Evolutionary conservation across 2,329 filamentous ascomycete species (phyloP).

Genomic region (Curvularia eragrostidis): DNA sequence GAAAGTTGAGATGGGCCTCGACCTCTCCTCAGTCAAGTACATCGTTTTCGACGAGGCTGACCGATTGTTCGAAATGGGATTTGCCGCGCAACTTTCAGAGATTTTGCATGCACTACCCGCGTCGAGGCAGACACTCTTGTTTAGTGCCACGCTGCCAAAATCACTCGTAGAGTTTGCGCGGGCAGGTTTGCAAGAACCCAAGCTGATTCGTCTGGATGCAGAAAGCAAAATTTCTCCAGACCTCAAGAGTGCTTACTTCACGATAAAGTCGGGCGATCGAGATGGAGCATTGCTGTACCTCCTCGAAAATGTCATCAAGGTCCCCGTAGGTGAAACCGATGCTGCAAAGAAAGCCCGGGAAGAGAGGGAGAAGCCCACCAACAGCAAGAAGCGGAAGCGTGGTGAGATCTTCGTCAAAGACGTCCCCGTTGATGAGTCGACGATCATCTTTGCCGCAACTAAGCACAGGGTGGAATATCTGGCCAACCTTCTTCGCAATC

Average conservation of each 20-base stretch:
- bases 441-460: constrained; percentile 91
- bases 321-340: constrained; percentile 74
- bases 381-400: constrained; percentile 76
- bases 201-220: constrained; percentile 85
- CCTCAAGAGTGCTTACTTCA: constrained; percentile 94
- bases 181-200: constrained; percentile 90
- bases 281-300: constrained; percentile 91
- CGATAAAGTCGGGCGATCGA: constrained; percentile 89
- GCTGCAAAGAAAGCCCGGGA: constrained; percentile 55
- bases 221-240: constrained; percentile 97
- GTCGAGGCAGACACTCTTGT: constrained; percentile 87
- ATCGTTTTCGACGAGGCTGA: constrained; percentile 98
- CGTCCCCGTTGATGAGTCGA: constrained; percentile 86
- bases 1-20: constrained; percentile 93
- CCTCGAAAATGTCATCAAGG: constrained; percentile 88
- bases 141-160: constrained; percentile 93
- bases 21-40: constrained; percentile 89
- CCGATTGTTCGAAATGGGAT: constrained; percentile 97
- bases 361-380: constrained; percentile 53
- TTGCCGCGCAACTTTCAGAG: constrained; percentile 89
- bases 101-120: constrained; percentile 87
- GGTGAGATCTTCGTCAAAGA: constrained; percentile 63
- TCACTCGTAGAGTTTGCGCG: constrained; percentile 95
- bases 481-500: constrained; percentile 75
- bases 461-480: constrained; percentile 98